Evolutionary conservation across 1,139 yeast genomes (phyloP), one percentile per base, ranked within the genome.

Genomic region (Arxiozyma telluris): DNA sequence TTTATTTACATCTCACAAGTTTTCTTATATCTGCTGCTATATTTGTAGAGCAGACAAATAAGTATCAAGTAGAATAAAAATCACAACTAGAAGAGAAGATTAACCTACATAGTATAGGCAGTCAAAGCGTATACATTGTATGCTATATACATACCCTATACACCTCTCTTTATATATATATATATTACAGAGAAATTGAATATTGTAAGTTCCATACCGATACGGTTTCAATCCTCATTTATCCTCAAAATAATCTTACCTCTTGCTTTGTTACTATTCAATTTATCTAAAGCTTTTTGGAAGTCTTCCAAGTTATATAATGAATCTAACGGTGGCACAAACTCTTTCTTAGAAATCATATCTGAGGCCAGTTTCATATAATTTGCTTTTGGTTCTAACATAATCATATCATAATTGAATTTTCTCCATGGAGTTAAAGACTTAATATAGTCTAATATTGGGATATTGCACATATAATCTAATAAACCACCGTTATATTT

Each of bases 161-260:
- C 25, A 4, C 25, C 30, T 27, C 11, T 27, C 30, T 27, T 9
- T 27, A 27, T 27, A 27, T 27, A 27, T 27, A 8, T 6, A 4
- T 23, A 27, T 27, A 8, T 27, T 6, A 27, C 11, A 27, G 11
- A 27, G 11, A 8, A 27, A 5, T 8, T 5, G 30, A 27, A 5
- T 27, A 27, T 27, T 27, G 2, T 27, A 27, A 27, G 11, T 27
- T 27, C 7, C 11, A 27, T 27, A 27, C 11, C 7, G 7, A 5
- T 9, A 27, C 11, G 11, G 11, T 34, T 15, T 12, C 12, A 34
- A 12, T 46, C 42, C 8, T 51, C 53, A 20, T 39, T 30, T n/a
- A 51, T 41, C 23, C 51, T 49, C 17, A 80, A 58, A 8, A 86
- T 76, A 44, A 86, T 74, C 65, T 87, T 87, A 44, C 95, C 95